A percentile compares a stretch with the other conserved stretches of the same genome.
Conservation (phyloP, 202 grass and related monocot genomes). For the Bolboschoenoplectus hybrid region DNA sequence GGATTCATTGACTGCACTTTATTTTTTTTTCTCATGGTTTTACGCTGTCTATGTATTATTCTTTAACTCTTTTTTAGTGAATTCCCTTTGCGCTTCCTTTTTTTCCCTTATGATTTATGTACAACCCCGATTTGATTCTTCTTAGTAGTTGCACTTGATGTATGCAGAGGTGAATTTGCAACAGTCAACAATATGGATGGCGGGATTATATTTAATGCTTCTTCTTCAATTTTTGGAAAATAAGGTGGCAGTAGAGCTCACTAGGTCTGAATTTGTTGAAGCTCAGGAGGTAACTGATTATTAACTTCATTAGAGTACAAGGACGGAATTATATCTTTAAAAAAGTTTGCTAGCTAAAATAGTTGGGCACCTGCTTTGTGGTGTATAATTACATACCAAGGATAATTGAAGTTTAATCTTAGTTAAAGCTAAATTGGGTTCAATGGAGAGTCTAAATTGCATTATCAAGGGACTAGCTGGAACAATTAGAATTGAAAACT, state of each 20-base stretch:
- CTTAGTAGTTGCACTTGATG: constrained; percentile 22
- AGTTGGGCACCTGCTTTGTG: constrained; percentile 18
- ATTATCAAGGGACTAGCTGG: background rate
- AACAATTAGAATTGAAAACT: background rate
- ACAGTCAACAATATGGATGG: constrained; percentile 83
- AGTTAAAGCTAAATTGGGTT: constrained; percentile 18
- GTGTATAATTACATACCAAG: constrained; percentile 5
- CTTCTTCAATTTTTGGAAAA: constrained; percentile 97
- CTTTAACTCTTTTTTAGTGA: background rate
- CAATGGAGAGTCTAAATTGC: background rate
- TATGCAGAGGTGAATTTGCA: constrained; percentile 86
- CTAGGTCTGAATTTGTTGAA: constrained; percentile 95
- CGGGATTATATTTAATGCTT: constrained; percentile 90
- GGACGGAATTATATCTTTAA: background rate
- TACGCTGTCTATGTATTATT: constrained; percentile 18
- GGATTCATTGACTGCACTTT: constrained; percentile 23
- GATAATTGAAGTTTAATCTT: constrained; percentile 19
- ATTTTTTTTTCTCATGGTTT: constrained; percentile 11
- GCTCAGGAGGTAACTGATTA: constrained; percentile 75
- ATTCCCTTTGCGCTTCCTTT: background rate
- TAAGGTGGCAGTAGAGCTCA: constrained; percentile 88
- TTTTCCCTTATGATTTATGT: constrained; percentile 26
- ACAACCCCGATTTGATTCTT: constrained; percentile 18
- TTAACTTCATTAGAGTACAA: background rate
- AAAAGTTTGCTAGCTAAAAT: constrained; percentile 17